phyloP scores from a whole-genome alignment of 2,329 filamentous ascomycete genomes.

The Neofusicoccum cordaticola region DNA sequence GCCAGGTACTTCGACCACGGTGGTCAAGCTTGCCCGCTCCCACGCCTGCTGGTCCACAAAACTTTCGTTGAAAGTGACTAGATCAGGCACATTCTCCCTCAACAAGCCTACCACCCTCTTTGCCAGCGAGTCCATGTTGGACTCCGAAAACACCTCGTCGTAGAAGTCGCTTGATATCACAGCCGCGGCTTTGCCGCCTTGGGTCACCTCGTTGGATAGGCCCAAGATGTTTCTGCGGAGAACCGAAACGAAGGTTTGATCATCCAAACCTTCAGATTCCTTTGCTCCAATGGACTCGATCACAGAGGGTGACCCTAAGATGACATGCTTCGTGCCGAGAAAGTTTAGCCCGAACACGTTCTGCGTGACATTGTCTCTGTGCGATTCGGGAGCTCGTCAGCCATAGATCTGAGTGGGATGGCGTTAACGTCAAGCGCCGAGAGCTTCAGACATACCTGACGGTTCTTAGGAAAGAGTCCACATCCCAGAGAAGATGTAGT shows the following conservation, averaged over 20 bases:
- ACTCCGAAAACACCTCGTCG: constrained; percentile 48
- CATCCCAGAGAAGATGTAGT: constrained; percentile 47
- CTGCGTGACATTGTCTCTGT: constrained; percentile 9
- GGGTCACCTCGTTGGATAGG: not conserved
- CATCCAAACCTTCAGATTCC: not conserved
- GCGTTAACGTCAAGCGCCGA: not conserved
- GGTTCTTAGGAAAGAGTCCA: constrained; percentile 43
- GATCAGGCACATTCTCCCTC: constrained; percentile 49
- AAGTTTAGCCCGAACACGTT: constrained; percentile 7
- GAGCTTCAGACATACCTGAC: constrained; percentile 34
- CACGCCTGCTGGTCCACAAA: constrained; percentile 61
- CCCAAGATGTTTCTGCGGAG: constrained; percentile 9
- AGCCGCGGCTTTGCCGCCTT: not conserved
- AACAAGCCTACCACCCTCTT: constrained; percentile 37
- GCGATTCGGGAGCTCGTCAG: constrained; percentile 16
- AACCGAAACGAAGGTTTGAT: not conserved
- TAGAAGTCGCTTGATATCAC: constrained; percentile 26
- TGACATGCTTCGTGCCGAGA: constrained; percentile 20
- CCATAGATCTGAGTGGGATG: constrained; percentile 10
- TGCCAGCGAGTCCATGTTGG: constrained; percentile 44
- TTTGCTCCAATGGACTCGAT: not conserved
- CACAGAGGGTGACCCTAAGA: not conserved
- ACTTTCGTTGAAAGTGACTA: constrained; percentile 59
- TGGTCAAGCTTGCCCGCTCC: constrained; percentile 54
- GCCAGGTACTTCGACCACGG: constrained; percentile 38